phyloP scores from a whole-genome alignment of 2,329 filamentous ascomycete genomes.

The Pestalotiopsis sp. region DNA sequence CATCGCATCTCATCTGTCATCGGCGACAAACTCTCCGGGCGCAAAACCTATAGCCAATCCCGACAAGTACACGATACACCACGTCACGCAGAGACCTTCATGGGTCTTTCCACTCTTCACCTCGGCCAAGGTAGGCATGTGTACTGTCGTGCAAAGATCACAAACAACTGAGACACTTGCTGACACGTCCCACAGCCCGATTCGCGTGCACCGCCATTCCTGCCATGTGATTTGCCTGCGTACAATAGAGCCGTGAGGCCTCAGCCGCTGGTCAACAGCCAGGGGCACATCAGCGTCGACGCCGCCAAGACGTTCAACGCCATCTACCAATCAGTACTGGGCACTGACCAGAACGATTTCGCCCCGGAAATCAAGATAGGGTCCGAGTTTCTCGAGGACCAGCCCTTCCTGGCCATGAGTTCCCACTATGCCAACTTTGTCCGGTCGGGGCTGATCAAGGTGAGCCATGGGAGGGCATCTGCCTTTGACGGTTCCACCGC shows the following conservation, averaged over 20 bases:
- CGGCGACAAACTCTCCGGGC: conserved; percentile 56
- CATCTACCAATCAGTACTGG: conserved; percentile 50
- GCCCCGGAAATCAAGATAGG: conserved; percentile 43
- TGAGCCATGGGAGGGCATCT: conserved; percentile 51
- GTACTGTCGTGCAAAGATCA: neutral
- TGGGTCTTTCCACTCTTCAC: conserved; percentile 71
- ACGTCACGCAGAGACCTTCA: conserved; percentile 69
- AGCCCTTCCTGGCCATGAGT: conserved; percentile 69
- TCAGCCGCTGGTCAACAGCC: conserved; percentile 59
- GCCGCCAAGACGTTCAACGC: conserved; percentile 57
- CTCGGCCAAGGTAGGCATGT: conserved; percentile 46
- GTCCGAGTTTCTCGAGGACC: conserved; percentile 45
- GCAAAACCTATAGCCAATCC: conserved; percentile 41
- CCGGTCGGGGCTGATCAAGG: conserved; percentile 60
- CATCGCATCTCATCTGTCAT: conserved; percentile 72
- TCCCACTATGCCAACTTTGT: conserved; percentile 77
- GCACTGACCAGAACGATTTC: conserved; percentile 57
- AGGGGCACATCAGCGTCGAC: conserved; percentile 65
- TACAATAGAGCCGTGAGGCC: conserved; percentile 71
- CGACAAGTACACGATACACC: conserved; percentile 62
- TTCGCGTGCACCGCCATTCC: conserved; percentile 58
- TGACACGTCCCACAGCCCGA: conserved; percentile 40
- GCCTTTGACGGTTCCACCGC: conserved; percentile 38
- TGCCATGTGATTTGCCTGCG: conserved; percentile 73
- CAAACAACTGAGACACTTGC: conserved; percentile 28